Evolutionary conservation across 352 stramenopile genomes (phyloP).

Genomic region (Globisporangium nagaii): DNA sequence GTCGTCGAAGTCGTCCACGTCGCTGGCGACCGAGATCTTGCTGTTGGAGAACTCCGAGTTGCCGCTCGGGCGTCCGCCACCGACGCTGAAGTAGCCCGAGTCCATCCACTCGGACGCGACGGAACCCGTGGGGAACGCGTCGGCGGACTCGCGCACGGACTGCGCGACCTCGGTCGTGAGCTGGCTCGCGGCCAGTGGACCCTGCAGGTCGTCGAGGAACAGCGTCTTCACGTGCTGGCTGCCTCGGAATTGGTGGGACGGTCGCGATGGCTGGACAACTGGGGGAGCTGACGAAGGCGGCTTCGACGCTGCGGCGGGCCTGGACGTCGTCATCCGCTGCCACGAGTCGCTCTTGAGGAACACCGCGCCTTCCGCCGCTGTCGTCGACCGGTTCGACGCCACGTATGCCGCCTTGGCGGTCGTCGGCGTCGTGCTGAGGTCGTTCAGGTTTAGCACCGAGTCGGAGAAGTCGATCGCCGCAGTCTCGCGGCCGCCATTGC

Average conservation of each 20-base stretch:
- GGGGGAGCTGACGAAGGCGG: background rate
- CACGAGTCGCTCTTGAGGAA: constrained; percentile 11
- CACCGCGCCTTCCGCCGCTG: background rate
- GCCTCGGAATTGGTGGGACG: constrained; percentile 8
- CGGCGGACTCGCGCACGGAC: background rate
- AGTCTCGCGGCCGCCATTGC: background rate
- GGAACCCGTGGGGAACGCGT: background rate
- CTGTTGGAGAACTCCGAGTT: background rate
- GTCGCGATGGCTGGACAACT: background rate
- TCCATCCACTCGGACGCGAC: constrained; percentile 5
- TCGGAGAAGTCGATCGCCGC: constrained; percentile 2
- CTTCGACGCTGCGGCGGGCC: background rate
- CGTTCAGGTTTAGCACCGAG: constrained; percentile 1
- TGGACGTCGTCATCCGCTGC: background rate
- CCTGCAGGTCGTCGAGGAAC: constrained; percentile 2
- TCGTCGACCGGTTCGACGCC: background rate
- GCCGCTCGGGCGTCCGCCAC: too few species aligned
- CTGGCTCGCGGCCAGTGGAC: constrained; percentile 5
- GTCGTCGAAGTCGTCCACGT: background rate
- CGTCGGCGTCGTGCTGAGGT: background rate
- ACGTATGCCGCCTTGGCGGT: background rate
- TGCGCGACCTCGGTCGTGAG: background rate
- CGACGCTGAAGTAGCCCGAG: constrained; percentile 4
- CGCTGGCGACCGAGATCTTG: background rate
- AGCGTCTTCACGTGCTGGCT: constrained; percentile 9